These are phyloP conservation scores for Cutaneotrichosporon dermatis DNA, from an alignment of 1,284 basidiomycete genomes.

Conservation along the genomic window DNA sequence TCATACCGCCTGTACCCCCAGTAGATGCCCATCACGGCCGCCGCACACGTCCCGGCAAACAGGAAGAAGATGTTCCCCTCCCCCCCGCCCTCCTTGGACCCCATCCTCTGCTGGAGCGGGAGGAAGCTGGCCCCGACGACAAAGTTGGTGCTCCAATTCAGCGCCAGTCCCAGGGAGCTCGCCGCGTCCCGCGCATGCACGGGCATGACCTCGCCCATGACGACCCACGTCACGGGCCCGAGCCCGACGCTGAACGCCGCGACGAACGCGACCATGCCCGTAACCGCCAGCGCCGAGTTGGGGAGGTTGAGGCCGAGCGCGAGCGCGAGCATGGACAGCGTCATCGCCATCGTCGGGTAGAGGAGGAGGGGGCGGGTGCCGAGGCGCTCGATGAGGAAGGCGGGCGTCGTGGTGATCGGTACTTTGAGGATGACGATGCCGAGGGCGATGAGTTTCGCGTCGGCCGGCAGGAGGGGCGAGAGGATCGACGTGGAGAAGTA, in stretches of 20 bases:
- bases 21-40: slow-evolving; percentile 7
- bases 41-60: slow-evolving; percentile 24
- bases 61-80: slow-evolving; percentile 43
- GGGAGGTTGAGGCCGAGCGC: slow-evolving; percentile 34
- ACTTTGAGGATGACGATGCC: slow-evolving; percentile 46
- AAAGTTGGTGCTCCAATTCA: slow-evolving; percentile 42
- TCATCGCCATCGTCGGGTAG: slow-evolving; percentile 28
- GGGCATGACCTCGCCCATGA: slow-evolving; percentile 39
- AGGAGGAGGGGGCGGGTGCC: slow-evolving; percentile 30
- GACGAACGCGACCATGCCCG: slow-evolving; percentile 34
- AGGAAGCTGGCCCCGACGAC: slow-evolving; percentile 34
- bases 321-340: slow-evolving; percentile 23
- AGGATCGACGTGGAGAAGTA: slow-evolving; percentile 49
- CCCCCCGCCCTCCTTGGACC: slow-evolving; percentile 21
- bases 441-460: slow-evolving; percentile 40
- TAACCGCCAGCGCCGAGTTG: slow-evolving; percentile 19
- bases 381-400: slow-evolving; percentile 46
- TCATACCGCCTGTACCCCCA: slow-evolving; percentile 1
- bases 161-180: slow-evolving; percentile 32
- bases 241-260: slow-evolving; percentile 35
- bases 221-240: slow-evolving; percentile 43
- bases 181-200: slow-evolving; percentile 33
- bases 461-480: slow-evolving; percentile 38
- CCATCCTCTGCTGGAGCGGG: slow-evolving; percentile 33
- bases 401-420: slow-evolving; percentile 49